Evolutionary conservation across 1,284 basidiomycete species (phyloP).

Genomic region (Pseudozyma tsukubaensis): DNA sequence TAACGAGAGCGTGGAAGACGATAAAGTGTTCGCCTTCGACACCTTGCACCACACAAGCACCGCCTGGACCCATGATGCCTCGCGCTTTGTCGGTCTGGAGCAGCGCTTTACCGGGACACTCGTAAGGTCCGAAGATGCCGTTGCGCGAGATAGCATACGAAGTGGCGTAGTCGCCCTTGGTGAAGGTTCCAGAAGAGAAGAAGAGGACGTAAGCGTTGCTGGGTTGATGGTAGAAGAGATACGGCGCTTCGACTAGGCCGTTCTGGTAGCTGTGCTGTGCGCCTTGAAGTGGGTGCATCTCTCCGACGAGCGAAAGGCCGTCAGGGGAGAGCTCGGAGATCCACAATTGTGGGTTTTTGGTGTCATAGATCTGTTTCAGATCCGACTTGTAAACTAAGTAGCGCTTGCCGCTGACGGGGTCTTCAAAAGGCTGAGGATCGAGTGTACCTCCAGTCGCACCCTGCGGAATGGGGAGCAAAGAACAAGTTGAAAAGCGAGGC

Average conservation of each 20-base stretch:
- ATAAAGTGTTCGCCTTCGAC: constrained; percentile 54
- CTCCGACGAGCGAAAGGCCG: constrained; percentile 48
- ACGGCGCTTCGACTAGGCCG: constrained; percentile 55
- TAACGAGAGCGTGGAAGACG: constrained; percentile 52
- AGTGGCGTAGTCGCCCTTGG: constrained; percentile 53
- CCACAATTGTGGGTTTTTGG: constrained; percentile 54
- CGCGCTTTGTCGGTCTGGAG: constrained; percentile 47
- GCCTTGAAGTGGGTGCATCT: constrained; percentile 46
- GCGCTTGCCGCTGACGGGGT: constrained; percentile 43
- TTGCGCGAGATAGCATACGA: constrained; percentile 50
- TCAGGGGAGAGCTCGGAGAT: constrained; percentile 54
- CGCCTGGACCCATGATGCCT: constrained; percentile 53
- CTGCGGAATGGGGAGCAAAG: constrained; percentile 3
- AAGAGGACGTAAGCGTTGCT: constrained; percentile 57
- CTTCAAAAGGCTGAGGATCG: constrained; percentile 59
- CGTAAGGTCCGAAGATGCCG: constrained; percentile 53
- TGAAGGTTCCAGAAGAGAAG: constrained; percentile 56
- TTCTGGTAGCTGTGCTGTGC: constrained; percentile 45
- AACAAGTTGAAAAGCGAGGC: background rate
- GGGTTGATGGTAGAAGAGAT: constrained; percentile 46
- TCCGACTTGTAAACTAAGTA: constrained; percentile 57
- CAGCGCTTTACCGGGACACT: constrained; percentile 31
- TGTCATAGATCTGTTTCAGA: constrained; percentile 49
- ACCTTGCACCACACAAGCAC: constrained; percentile 47
- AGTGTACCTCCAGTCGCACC: constrained; percentile 51